Evolutionary conservation across 768 basidiomycete species (phyloP).

Genomic region (Tulasnella sp.): DNA sequence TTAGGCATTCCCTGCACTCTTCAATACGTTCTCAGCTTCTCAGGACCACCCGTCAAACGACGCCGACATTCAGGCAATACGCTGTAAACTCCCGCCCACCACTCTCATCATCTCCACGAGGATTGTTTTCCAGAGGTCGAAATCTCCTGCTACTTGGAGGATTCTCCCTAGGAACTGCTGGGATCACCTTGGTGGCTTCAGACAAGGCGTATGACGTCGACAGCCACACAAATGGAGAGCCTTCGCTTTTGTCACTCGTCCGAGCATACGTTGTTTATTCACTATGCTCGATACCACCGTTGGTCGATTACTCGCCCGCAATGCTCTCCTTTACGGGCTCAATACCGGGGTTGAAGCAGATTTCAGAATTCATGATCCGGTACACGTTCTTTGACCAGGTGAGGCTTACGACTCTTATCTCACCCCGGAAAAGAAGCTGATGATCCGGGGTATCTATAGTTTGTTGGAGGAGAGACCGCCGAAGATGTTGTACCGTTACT

Average conservation of each 20-base stretch:
- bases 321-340: slow-evolving; percentile 52
- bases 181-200: neutral
- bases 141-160: neutral
- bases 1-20: neutral
- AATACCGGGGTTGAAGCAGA: slow-evolving; percentile 49
- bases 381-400: slow-evolving; percentile 83
- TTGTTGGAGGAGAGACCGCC: slow-evolving; percentile 83
- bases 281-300: slow-evolving; percentile 62
- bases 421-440: slow-evolving; percentile 7
- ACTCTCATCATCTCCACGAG: neutral
- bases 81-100: neutral
- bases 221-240: neutral
- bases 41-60: neutral
- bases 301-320: slow-evolving; percentile 68
- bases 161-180: neutral
- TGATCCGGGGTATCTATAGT: slow-evolving; percentile 38
- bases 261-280: slow-evolving; percentile 78
- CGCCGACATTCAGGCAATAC: neutral
- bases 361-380: slow-evolving; percentile 64
- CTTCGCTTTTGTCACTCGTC: slow-evolving; percentile 36
- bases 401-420: slow-evolving; percentile 23
- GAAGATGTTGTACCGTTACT: slow-evolving; percentile 60
- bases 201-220: neutral
- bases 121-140: neutral
- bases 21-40: neutral